Percentiles rank a stretch among this genome's conserved stretches.
Conservation (phyloP, 2,329 filamentous ascomycete species). For the Alternaria atra region DNA sequence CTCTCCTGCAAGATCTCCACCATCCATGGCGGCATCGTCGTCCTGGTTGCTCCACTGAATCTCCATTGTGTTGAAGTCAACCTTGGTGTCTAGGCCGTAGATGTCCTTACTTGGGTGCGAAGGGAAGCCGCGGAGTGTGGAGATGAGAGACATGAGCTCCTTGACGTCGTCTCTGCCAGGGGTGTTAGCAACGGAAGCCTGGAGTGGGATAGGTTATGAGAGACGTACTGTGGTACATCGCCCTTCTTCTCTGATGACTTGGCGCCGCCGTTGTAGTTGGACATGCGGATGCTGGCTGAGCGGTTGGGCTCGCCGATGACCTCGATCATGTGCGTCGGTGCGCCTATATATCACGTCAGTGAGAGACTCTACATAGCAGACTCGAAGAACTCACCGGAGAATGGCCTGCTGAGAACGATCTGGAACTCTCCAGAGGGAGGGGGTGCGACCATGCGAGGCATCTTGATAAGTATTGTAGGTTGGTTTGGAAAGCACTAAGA, state of each 20-base stretch:
- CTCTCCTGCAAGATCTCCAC: slow-evolving; percentile 49
- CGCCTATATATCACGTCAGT: slow-evolving; percentile 17
- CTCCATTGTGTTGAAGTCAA: slow-evolving; percentile 55
- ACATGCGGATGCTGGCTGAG: slow-evolving; percentile 46
- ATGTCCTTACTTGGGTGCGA: slow-evolving; percentile 51
- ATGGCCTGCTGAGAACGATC: slow-evolving; percentile 53
- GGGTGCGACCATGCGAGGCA: slow-evolving; percentile 62
- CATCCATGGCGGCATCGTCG: slow-evolving; percentile 46
- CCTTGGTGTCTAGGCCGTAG: slow-evolving; percentile 50
- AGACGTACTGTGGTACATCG: slow-evolving; percentile 42
- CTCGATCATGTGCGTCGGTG: slow-evolving; percentile 45
- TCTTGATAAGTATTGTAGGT: slow-evolving; percentile 10
- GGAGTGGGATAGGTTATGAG: too few species aligned
- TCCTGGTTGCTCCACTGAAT: slow-evolving; percentile 55
- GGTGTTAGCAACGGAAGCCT: not conserved
- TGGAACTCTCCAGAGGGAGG: slow-evolving; percentile 88
- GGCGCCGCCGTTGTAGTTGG: slow-evolving; percentile 41
- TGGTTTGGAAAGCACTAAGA: not conserved
- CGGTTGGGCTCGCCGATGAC: slow-evolving; percentile 55
- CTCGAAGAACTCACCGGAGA: slow-evolving; percentile 34
- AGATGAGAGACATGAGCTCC: slow-evolving; percentile 52
- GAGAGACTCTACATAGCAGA: slow-evolving; percentile 4
- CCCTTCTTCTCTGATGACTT: slow-evolving; percentile 52
- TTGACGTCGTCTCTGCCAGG: slow-evolving; percentile 51
- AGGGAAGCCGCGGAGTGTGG: slow-evolving; percentile 53